phyloP scores from a whole-genome alignment of 192 early-diverging fungal genomes.

The Coemansia sp. region DNA sequence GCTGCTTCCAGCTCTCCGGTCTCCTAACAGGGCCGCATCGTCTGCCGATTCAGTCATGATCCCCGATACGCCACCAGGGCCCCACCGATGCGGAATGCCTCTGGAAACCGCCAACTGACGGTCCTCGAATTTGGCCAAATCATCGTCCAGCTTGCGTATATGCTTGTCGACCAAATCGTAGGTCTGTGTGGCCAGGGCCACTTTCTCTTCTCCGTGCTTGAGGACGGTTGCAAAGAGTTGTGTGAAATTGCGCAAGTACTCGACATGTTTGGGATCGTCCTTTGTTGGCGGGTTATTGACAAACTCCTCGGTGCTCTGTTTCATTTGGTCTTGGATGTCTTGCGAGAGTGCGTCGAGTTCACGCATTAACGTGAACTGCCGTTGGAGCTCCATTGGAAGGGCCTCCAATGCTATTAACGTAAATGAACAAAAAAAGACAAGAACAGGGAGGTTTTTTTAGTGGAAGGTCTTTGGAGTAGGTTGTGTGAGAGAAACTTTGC shows the following conservation, averaged over 20 bases:
- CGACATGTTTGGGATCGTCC: constrained; percentile 49
- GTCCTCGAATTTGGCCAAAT: constrained; percentile 89
- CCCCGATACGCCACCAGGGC: neutral
- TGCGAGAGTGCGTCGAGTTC: constrained; percentile 79
- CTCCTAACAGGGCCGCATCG: neutral
- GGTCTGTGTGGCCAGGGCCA: constrained; percentile 88
- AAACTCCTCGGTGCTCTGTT: constrained; percentile 70
- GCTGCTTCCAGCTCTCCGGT: neutral
- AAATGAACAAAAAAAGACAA: neutral
- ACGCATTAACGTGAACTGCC: constrained; percentile 92
- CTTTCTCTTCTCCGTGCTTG: constrained; percentile 92
- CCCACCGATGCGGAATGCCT: constrained; percentile 44
- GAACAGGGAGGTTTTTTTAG: neutral
- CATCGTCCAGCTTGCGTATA: constrained; percentile 88
- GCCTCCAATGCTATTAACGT: constrained; percentile 68
- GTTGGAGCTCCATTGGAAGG: constrained; percentile 73
- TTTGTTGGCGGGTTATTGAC: constrained; percentile 62
- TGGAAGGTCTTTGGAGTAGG: neutral
- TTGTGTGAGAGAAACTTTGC: too few relatives aligned
- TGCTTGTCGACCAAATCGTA: constrained; percentile 95
- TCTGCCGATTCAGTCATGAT: neutral
- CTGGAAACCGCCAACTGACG: constrained; percentile 73
- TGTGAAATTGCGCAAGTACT: constrained; percentile 55
- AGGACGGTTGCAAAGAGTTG: constrained; percentile 73
- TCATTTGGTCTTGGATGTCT: constrained; percentile 75